phyloP scores from a whole-genome alignment of 2,329 filamentous ascomycete species.

The Aspergillus sp. region DNA sequence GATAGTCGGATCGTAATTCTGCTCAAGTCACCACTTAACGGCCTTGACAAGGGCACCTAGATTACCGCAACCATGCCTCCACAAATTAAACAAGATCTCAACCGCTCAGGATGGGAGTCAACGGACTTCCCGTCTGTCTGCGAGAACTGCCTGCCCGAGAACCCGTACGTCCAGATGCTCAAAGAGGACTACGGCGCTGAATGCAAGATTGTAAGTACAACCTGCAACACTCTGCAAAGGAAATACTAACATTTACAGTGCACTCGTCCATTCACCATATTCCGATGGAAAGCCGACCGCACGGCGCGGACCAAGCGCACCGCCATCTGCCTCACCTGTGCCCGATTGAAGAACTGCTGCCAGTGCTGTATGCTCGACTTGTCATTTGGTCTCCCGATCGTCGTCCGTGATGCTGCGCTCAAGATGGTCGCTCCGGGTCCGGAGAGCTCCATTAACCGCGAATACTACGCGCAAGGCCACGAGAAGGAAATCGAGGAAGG shows the following conservation, averaged over 20 bases:
- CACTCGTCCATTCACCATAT: conserved; percentile 93
- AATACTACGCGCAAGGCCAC: conserved; percentile 98
- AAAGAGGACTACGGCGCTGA: conserved; percentile 94
- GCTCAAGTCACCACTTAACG: not conserved
- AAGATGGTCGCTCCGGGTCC: conserved; percentile 98
- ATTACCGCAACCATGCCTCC: conserved; percentile 59
- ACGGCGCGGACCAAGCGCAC: conserved; percentile 91
- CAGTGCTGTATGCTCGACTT: conserved; percentile 99
- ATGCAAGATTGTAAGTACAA: conserved; percentile 65
- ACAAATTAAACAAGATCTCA: conserved; percentile 94
- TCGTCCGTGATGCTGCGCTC: conserved; percentile 90
- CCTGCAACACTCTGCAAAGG: not conserved
- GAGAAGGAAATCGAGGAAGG: conserved; percentile 95
- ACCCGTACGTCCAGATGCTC: conserved; percentile 98
- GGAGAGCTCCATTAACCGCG: conserved; percentile 87
- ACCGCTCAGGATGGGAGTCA: conserved; percentile 94
- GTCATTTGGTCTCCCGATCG: conserved; percentile 91
- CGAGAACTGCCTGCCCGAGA: conserved; percentile 93
- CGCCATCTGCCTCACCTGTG: conserved; percentile 95
- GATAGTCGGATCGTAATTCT: conserved; percentile 2
- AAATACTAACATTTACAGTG: conserved; percentile 54
- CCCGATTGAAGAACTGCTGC: conserved; percentile 96
- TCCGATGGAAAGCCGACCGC: conserved; percentile 91
- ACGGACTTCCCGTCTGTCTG: conserved; percentile 58
- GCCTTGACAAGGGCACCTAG: not conserved